Conservation (phyloP, 148 eudicot genomes). For the Rhododendron vialii region DNA sequence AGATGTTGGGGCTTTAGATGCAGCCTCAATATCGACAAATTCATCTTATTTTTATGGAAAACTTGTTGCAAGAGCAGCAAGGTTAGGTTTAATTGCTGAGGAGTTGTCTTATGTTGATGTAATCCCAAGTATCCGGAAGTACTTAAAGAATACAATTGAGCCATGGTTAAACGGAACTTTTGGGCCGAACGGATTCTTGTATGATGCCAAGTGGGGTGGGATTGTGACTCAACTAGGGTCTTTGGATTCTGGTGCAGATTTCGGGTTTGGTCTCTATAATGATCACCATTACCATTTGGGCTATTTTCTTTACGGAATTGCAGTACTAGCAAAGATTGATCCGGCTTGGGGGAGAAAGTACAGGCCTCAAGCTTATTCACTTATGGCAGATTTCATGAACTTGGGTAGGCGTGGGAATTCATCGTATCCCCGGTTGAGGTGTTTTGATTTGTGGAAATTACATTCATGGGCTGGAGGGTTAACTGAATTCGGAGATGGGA, state of each 20-base stretch:
- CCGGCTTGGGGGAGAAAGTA: conserved; percentile 81
- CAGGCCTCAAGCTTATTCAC: conserved; percentile 68
- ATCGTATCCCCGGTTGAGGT: conserved; percentile 60
- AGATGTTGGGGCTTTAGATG: conserved; percentile 56
- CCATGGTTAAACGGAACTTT: conserved; percentile 94
- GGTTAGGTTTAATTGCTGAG: conserved; percentile 89
- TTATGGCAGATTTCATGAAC: conserved; percentile 86
- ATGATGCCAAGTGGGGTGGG: conserved; percentile 91
- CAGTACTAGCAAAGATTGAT: conserved; percentile 93
- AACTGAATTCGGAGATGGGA: conserved; percentile 84
- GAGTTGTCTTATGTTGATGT: conserved; percentile 61
- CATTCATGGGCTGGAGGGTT: conserved; percentile 98
- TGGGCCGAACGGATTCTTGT: conserved; percentile 62
- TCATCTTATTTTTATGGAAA: conserved; percentile 88
- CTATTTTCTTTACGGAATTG: conserved; percentile 72
- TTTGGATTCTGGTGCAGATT: conserved; percentile 68
- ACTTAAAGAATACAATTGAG: conserved; percentile 65
- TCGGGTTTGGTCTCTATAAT: conserved; percentile 86
- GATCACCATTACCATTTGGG: conserved; percentile 95
- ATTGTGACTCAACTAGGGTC: conserved; percentile 73
- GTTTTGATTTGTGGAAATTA: conserved; percentile 78
- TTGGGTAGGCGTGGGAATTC: conserved; percentile 46
- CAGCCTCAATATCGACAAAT: conserved; percentile 43
- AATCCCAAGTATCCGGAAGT: conserved; percentile 54
- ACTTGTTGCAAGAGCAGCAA: conserved; percentile 80